Conservation (phyloP, 1,139 yeast species). For the Yamadazyma sp. region DNA sequence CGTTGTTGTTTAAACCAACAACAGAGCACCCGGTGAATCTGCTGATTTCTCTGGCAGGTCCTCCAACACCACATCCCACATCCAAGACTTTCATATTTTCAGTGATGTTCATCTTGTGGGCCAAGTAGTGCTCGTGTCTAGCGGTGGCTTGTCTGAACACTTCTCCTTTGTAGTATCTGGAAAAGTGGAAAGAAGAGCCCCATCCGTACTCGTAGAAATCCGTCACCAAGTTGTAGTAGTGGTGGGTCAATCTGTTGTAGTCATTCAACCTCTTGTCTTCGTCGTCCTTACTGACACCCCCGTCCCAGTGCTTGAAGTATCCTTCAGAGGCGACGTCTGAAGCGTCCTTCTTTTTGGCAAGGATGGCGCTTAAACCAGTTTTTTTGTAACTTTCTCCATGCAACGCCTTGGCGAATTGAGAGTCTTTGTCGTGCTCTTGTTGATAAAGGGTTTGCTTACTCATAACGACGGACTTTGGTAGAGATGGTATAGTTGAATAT, state of each 20-base stretch:
- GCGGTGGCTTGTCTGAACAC: constrained; percentile 94
- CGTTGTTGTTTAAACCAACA: constrained; percentile 94
- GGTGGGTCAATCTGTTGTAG: constrained; percentile 89
- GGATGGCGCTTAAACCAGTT: constrained; percentile 74
- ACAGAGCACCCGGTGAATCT: constrained; percentile 86
- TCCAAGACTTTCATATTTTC: constrained; percentile 88
- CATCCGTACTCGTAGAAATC: constrained; percentile 98
- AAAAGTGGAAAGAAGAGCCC: constrained; percentile 99
- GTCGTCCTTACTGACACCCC: constrained; percentile 74
- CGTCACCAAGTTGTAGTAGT: constrained; percentile 94
- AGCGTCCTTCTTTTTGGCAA: constrained; percentile 75
- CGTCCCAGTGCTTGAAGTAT: constrained; percentile 96
- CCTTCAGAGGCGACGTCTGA: constrained; percentile 83
- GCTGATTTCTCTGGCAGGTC: constrained; percentile 95
- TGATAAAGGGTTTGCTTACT: constrained; percentile 20
- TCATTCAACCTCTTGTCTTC: constrained; percentile 76
- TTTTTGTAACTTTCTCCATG: constrained; percentile 75
- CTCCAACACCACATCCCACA: constrained; percentile 99
- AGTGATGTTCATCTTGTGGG: constrained; percentile 76
- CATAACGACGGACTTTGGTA: constrained; percentile 7
- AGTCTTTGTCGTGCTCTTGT: constrained; percentile 50
- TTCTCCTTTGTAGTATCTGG: constrained; percentile 91
- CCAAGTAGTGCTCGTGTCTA: constrained; percentile 95
- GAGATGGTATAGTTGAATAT: constrained; percentile 5
- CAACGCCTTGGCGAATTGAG: constrained; percentile 76